Conservation (phyloP, 345 rosid species). For the Barbarea vulgaris region DNA sequence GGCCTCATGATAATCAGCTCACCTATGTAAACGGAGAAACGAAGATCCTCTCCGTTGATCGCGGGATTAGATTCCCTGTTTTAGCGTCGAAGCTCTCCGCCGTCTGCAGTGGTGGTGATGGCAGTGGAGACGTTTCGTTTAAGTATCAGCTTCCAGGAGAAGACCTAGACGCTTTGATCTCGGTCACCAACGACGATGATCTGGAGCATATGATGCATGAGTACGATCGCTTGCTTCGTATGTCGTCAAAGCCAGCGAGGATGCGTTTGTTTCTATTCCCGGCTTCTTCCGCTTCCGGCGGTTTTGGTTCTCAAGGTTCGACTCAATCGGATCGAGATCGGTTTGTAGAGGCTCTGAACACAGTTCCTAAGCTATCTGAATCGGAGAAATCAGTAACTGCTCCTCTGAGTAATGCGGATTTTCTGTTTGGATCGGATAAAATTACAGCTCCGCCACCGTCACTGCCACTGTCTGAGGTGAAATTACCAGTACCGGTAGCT, state of each 20-base stretch:
- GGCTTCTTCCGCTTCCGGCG: constrained; percentile 26
- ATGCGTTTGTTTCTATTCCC: constrained; percentile 85
- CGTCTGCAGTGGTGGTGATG: constrained; percentile 54
- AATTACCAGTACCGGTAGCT: constrained; percentile 33
- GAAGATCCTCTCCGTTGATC: constrained; percentile 84
- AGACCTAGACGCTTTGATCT: constrained; percentile 92
- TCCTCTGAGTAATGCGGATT: constrained; percentile 58
- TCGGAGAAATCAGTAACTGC: constrained; percentile 42
- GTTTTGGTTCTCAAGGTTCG: constrained; percentile 59
- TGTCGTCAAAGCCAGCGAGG: constrained; percentile 76
- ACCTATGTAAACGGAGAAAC: constrained; percentile 89
- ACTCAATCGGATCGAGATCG: constrained; percentile 71
- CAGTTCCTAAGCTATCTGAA: constrained; percentile 50
- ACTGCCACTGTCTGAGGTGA: constrained; percentile 35
- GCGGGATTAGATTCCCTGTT: constrained; percentile 55
- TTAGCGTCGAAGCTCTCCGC: constrained; percentile 65
- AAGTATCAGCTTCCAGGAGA: constrained; percentile 97
- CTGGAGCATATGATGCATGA: constrained; percentile 95
- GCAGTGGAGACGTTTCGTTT: constrained; percentile 50
- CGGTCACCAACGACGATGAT: constrained; percentile 92
- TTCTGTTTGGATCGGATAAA: constrained; percentile 76
- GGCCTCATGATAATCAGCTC: constrained; percentile 91
- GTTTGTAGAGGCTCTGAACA: constrained; percentile 62
- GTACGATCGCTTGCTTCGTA: constrained; percentile 76
- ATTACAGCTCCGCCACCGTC: constrained; percentile 42